phyloP scores from a whole-genome alignment of 345 rosid species.

The Syzygium jambos region DNA sequence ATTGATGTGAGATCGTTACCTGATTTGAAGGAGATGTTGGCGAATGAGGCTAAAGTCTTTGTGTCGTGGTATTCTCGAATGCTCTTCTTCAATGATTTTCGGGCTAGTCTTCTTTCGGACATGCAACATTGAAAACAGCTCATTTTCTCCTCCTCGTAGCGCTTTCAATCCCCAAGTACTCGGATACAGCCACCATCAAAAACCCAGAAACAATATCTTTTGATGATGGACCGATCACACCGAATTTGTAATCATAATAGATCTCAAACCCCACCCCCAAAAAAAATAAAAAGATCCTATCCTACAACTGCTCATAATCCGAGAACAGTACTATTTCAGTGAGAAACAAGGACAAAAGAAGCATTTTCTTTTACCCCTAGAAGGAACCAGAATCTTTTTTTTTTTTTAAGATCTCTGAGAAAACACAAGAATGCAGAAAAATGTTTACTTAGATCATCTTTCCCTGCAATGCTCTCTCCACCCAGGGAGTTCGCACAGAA shows the following conservation, averaged over 20 bases:
- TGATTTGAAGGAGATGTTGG: constrained; percentile 72
- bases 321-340: background rate
- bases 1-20: constrained; percentile 20
- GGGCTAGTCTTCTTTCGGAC: constrained; percentile 27
- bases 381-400: constrained; percentile 22
- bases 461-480: background rate
- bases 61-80: constrained; percentile 45
- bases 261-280: background rate
- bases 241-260: background rate
- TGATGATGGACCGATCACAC: background rate
- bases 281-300: background rate
- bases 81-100: constrained; percentile 54
- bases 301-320: background rate
- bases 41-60: constrained; percentile 43
- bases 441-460: background rate
- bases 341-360: background rate
- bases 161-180: constrained; percentile 1
- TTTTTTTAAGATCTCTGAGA: constrained; percentile 27
- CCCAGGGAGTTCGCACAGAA: constrained; percentile 4
- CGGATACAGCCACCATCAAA: constrained; percentile 22
- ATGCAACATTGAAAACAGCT: constrained; percentile 55
- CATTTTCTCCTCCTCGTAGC: constrained; percentile 21
- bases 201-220: constrained; percentile 2
- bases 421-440: constrained; percentile 1
- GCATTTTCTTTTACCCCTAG: constrained; percentile 1